Base-by-base conservation (phyloP, 169 alveolate genomes). In the Pseudocohnilembus persalinus region DNA sequence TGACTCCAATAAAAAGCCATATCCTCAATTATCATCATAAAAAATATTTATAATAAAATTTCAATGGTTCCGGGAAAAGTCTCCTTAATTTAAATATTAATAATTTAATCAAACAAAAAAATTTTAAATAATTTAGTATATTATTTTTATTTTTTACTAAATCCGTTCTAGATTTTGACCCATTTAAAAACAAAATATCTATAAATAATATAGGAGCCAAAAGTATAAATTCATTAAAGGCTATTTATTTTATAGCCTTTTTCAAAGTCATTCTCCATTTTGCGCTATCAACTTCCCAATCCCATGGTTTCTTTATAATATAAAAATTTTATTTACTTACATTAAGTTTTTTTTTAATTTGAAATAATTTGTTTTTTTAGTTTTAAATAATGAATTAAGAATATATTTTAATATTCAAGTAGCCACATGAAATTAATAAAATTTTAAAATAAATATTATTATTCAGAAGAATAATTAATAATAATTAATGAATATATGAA, bases 11-110 rank as follows among this genome's bases (percentile, higher is more conserved):
- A 93, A 82, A 93, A 92, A 0, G 78, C 30, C 30, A 87, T 34
- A 76, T 94, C 97, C 83, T 93, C 97, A 28, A 88, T 73, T 27
- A 93, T 25, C 94, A 93, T 91, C 77, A 90, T 90, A 75, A 93
- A 90, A 24, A 87, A 68, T 27, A 89, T 76, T 30, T 88, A 77
- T 74, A 65, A 76, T 63, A 87, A 77, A 27, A 93, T 65, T 64
- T 90, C 90, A 31, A 32, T 73, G 29, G 68, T n/a, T n/a, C 34
- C 82, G 31, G 96, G 96, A 68, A 89, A 89, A 20, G 73, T 16
- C 29, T 83, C 89, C 28, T 79, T 16, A 28, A n/a, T n/a, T n/a
- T n/a, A n/a, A n/a, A n/a, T n/a, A n/a, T n/a, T n/a, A n/a, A n/a
- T n/a, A n/a, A n/a, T n/a, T n/a, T n/a, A n/a, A n/a, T n/a, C n/a